Evolutionary conservation across 371 early-diverging fungal species (phyloP).

Genomic region (Mucor ambiguus): DNA sequence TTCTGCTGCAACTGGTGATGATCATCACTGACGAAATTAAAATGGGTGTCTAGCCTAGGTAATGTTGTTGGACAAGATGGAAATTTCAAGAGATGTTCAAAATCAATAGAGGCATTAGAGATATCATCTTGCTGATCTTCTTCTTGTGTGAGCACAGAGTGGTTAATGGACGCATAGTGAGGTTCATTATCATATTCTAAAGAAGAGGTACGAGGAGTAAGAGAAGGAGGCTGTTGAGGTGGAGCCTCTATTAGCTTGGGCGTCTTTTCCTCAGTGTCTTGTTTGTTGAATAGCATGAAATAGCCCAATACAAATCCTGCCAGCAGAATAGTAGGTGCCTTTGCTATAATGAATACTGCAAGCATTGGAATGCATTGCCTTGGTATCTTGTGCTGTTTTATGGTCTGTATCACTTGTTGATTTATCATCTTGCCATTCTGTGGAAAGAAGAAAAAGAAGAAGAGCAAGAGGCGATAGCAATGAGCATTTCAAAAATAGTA

Average conservation of each 20-base stretch:
- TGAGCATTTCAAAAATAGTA: not conserved
- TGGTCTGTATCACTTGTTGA: not conserved
- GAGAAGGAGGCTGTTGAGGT: not conserved
- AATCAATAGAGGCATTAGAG: constrained; percentile 14
- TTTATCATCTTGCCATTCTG: not conserved
- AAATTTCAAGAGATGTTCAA: constrained; percentile 16
- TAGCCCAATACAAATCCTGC: constrained; percentile 14
- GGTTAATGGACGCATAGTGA: not conserved
- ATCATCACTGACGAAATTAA: constrained; percentile 14
- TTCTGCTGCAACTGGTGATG: not conserved
- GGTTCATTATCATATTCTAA: not conserved
- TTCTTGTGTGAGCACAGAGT: not conserved
- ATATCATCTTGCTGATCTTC: constrained; percentile 3
- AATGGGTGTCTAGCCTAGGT: constrained; percentile 18
- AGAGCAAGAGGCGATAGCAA: not conserved
- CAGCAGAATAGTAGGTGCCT: constrained; percentile 16
- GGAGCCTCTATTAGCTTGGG: not conserved
- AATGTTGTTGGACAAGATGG: constrained; percentile 25
- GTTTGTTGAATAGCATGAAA: constrained; percentile 3
- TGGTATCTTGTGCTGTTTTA: constrained; percentile 5
- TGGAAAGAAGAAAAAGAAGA: not conserved
- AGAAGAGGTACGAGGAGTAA: not conserved
- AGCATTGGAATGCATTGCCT: constrained; percentile 9
- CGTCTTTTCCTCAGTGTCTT: not conserved
- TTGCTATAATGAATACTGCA: constrained; percentile 15